phyloP scores from a whole-genome alignment of 208 protist genomes.

The Trypanosoma lewisi region DNA sequence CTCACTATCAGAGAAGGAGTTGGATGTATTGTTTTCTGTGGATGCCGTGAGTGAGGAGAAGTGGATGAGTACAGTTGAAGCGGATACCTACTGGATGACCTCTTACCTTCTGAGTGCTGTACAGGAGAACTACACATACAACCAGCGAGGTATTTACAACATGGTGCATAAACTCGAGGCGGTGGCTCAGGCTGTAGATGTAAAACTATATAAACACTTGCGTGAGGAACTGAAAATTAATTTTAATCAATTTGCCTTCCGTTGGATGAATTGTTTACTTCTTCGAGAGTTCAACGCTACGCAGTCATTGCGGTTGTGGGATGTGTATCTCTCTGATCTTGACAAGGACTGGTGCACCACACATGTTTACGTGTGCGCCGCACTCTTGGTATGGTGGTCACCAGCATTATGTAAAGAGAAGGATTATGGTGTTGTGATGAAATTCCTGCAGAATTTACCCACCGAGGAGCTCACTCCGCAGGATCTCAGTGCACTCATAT shows the following conservation, averaged over 20 bases:
- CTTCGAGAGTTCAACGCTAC: constrained; percentile 81
- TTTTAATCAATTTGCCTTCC: constrained; percentile 86
- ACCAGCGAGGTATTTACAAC: constrained; percentile 83
- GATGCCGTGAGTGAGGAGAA: constrained; percentile 39
- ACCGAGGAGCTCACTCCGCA: constrained; percentile 43
- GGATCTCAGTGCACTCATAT: constrained; percentile 63
- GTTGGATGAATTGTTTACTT: constrained; percentile 93
- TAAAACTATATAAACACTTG: constrained; percentile 54
- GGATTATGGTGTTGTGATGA: constrained; percentile 62
- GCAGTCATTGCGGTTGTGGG: constrained; percentile 80
- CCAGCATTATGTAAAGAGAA: constrained; percentile 41
- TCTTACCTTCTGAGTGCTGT: constrained; percentile 78
- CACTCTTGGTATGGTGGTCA: constrained; percentile 75
- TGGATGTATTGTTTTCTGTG: constrained; percentile 34
- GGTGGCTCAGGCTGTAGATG: constrained; percentile 65
- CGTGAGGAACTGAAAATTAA: constrained; percentile 45
- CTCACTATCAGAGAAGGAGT: constrained; percentile 30
- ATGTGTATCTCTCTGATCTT: constrained; percentile 88
- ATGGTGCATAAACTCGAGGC: constrained; percentile 86
- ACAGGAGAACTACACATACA: constrained; percentile 91
- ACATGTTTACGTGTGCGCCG: constrained; percentile 89
- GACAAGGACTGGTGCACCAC: constrained; percentile 55
- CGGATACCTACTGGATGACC: constrained; percentile 91
- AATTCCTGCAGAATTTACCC: constrained; percentile 73
- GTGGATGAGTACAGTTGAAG: constrained; percentile 79